Conservation (phyloP, 208 protist species). For the Crithidia brevicula region DNA sequence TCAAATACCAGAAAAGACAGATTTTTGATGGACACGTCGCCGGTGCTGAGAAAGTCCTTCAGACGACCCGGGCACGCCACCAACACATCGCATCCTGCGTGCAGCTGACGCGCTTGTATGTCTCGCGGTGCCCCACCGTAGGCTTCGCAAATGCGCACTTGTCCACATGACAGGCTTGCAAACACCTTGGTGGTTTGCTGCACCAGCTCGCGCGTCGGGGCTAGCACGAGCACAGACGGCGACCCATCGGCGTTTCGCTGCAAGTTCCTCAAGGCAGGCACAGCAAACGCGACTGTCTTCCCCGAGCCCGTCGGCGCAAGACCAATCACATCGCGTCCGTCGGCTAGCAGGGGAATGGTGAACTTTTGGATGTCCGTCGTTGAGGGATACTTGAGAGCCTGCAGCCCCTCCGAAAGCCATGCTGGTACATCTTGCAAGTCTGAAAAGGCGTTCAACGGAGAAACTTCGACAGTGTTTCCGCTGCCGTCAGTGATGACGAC, state of each 20-base stretch:
- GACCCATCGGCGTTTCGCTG: conserved; percentile 49
- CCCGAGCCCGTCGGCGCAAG: conserved; percentile 97
- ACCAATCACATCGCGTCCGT: conserved; percentile 96
- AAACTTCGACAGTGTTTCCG: conserved; percentile 50
- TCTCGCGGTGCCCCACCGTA: conserved; percentile 83
- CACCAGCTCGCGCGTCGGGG: conserved; percentile 98
- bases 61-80: conserved; percentile 99
- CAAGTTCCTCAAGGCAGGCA: conserved; percentile 89
- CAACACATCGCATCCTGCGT: conserved; percentile 88
- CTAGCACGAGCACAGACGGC: conserved; percentile 95
- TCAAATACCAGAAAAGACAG: conserved; percentile 99
- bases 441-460: conserved; percentile 65
- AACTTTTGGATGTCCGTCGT: conserved; percentile 90
- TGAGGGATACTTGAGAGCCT: conserved; percentile 52
- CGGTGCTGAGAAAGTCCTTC: conserved; percentile 94
- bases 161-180: conserved; percentile 44
- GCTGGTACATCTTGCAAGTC: conserved; percentile 58
- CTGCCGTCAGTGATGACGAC: conserved; percentile 62
- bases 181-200: conserved; percentile 98
- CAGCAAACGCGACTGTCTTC: conserved; percentile 99
- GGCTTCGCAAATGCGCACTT: conserved; percentile 74
- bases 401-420: conserved; percentile 71
- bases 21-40: conserved; percentile 83
- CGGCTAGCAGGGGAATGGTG: conserved; percentile 85
- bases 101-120: conserved; percentile 58